Evolutionary conservation across 2,329 filamentous ascomycete genomes (phyloP), one percentile per base, ranked within the genome.

Genomic region (Cryphonectria parasitica): DNA sequence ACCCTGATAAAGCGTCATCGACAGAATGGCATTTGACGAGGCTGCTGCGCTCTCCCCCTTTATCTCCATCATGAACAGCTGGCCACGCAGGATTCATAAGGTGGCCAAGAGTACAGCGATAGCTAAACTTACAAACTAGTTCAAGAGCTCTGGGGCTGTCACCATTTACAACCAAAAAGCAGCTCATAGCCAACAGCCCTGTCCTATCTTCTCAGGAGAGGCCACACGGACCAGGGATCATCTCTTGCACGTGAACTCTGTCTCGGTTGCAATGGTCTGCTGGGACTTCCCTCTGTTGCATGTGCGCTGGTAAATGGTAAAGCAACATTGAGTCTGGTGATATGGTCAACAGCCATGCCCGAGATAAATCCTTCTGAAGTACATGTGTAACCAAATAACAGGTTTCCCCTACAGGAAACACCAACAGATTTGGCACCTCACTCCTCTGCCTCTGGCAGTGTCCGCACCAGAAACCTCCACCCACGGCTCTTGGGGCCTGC

Each of bases 1-100:
- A 28, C 52, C 22, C 49, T 64, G 64, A 71, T 67, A 67, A 69
- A 64, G 25, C 67, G 67, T 69, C 69, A 71, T 69, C 64, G 67
- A 69, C 49, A 31, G 45, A 1, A 15, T 17, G 45, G n/a, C 34
- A 64, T 17, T 10, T 31, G 36, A 28, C 28, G 15, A 31, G 25
- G 54, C 25, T 58, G 52, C n/a, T 56, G 28, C 8, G 54, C 54
- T 31, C 17, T 58, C 28, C 54, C 54, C 54, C 25, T 31, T 58
- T 34, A 6, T 49, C 54, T 39, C 25, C 54, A 58, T 31, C 28
- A 34, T 28, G 25, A 58, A 58, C 54, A 58, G n/a, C 28, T 34
- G 54, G 54, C 11, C 52, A 28, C 25, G 52, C 52, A 56, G 52
- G 25, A 28, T 56, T 28, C 25, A 31, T 31, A 28, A 28, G 19